Base-by-base conservation (phyloP, 768 basidiomycete species). In the Boletus fagicola region DNA sequence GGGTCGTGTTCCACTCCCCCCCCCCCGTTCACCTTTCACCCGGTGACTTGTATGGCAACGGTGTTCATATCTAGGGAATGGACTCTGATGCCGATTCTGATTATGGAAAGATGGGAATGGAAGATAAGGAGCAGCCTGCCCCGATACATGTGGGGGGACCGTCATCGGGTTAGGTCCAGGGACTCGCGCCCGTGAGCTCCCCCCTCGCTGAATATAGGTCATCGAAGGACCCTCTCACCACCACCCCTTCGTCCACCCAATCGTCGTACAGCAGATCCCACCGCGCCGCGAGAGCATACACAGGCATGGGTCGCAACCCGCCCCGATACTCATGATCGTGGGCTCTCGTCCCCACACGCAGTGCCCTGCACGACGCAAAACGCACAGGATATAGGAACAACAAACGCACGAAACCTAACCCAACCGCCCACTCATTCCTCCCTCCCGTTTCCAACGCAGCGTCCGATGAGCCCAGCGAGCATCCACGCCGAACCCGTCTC, bases 321-420 rank as follows among this genome's bases (percentile, higher is more conserved):
- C n/a, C n/a, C 11, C n/a, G 9, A 24, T 53, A 53, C 44, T 51
- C 26, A 51, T 53, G 53, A 36, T 10, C 53, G 53, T 53, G 53
- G 35, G 35, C 28, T 15, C 24, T n/a, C 46, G 47, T 26, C 30
- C 43, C 22, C 35, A 38, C 35, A 31, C 10, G 16, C 26, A 11
- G 24, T 52, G 44, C 28, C 9, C 12, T n/a, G 15, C 12, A 24
- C n/a, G 18, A 33, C 33, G 46, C 31, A 9, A 33, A 49, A 33
- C 33, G 46, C 31, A 9, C 45, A 49, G 24, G 16, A 53, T 49
- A 49, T 49, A 53, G 33, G 0, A 7, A 0, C 12, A 5, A 5
- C 30, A 31, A 8, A 8, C 30, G 30, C 30, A 35, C 33, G 12
- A 35, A 2, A n/a, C 33, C 2, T 0, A 31, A 5, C 3, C 31